Conservation (phyloP, 2,329 filamentous ascomycete species). For the Tolypocladium inflatum region DNA sequence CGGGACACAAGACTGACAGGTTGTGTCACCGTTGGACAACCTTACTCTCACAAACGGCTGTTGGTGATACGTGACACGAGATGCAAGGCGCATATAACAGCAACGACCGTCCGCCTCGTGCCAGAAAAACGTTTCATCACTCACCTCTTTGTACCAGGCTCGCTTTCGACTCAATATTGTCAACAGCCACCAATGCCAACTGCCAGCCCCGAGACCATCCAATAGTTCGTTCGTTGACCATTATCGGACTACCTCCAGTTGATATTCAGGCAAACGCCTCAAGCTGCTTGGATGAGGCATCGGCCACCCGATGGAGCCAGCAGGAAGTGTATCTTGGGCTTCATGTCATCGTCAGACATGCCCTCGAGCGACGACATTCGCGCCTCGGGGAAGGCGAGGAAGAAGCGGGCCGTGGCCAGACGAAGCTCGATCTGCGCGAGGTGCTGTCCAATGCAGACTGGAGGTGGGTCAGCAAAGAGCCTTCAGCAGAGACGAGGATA, state of each 20-base stretch:
- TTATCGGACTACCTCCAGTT: neutral
- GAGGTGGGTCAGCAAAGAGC: neutral
- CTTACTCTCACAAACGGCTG: neutral
- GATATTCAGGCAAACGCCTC: too few species aligned
- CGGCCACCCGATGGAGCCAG: conserved; percentile 18
- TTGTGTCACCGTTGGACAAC: neutral
- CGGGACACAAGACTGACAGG: neutral
- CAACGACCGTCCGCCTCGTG: neutral
- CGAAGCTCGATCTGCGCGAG: conserved; percentile 47
- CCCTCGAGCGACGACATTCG: conserved; percentile 19
- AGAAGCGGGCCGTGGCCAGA: conserved; percentile 40
- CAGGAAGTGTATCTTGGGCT: conserved; percentile 21
- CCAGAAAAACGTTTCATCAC: too few species aligned
- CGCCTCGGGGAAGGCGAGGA: conserved; percentile 32
- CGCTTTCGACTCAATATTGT: neutral
- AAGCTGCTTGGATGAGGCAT: conserved; percentile 17
- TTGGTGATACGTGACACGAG: neutral
- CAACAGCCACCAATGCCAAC: too few species aligned
- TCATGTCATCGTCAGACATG: conserved; percentile 27
- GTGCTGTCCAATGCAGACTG: conserved; percentile 45
- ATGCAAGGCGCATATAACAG: neutral
- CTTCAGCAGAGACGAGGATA: neutral
- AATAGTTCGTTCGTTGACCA: too few species aligned
- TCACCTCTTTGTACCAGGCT: neutral
- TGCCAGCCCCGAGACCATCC: neutral